Base-by-base conservation (phyloP, 176 grass and related monocot genomes). In the Aegilops speltoides region DNA sequence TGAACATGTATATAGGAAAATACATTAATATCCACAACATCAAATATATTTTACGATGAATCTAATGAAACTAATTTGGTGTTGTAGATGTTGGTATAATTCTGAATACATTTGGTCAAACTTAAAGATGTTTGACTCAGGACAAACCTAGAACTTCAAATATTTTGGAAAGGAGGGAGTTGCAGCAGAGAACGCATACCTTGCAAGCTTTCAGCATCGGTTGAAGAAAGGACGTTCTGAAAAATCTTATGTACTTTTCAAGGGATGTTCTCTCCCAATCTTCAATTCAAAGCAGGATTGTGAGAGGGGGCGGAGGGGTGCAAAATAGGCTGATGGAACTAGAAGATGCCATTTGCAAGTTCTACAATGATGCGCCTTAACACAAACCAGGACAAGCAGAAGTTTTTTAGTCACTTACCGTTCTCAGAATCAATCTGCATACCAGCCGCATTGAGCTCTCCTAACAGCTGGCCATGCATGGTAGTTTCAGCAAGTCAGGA, bases 151-250 rank as follows among this genome's bases (percentile, higher is more conserved):
- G 50, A 19, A 54, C 16, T 54, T 54, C 6, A 54, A 54, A 54
- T 52, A 54, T 54, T 54, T 19, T 54, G 16, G 50, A 54, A 54
- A 6, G 50, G 6, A 19, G 16, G 50, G 50, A 17, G 50, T 17
- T 61, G 17, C 38, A 45, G 32, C 41, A 82, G 59, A 54, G 25
- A 77, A 15, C 22, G 10, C 36, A 15, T 85, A 98, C 96, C 93
- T 94, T 98, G 90, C 96, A 98, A 63, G 90, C 87, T 95, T 95
- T 98, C 73, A 92, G 69, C 89, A 94, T 31, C 20, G 93, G 91
- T 7, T 92, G 88, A 73, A 95, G 68, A 63, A 98, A 98, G 7
- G 79, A 92, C 48, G 93, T 90, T 88, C 91, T 85, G 82, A 98
- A 98, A 82, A 92, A 89, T 28, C 84, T 83, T 50, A 98, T 81